Conservation (phyloP, 192 early-diverging fungal genomes). For the Chytriomyces sp. region DNA sequence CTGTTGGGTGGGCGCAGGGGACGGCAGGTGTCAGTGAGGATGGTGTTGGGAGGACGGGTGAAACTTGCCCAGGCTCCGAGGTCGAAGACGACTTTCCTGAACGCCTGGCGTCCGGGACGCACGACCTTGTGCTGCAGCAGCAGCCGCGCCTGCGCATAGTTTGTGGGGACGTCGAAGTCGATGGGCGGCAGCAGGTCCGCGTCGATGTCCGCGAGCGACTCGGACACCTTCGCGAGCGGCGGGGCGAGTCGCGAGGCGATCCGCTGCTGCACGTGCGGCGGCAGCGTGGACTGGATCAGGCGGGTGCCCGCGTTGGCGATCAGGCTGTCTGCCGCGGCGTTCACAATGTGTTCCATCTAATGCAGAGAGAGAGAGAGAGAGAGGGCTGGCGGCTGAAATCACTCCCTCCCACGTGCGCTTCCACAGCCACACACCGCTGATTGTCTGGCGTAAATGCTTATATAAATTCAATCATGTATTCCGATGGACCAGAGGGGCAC, state of each 20-base stretch:
- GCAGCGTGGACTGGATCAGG: conserved; percentile 17
- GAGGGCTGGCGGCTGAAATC: too few species aligned
- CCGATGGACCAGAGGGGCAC: too few species aligned
- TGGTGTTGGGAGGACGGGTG: background rate
- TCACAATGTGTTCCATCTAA: conserved; percentile 1
- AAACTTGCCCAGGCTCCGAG: conserved; percentile 23
- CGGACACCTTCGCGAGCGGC: background rate
- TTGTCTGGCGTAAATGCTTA: too few species aligned
- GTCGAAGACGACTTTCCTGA: conserved; percentile 12
- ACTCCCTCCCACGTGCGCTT: too few species aligned
- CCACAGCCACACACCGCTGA: too few species aligned
- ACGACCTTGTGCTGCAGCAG: conserved; percentile 22
- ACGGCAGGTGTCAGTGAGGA: background rate
- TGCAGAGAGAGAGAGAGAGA: background rate
- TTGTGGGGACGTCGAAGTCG: conserved; percentile 18
- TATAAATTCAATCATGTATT: too few species aligned
- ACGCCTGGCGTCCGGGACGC: conserved; percentile 13
- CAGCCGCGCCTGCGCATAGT: conserved; percentile 18
- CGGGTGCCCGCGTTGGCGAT: conserved; percentile 12
- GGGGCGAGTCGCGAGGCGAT: conserved; percentile 20
- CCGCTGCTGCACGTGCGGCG: conserved; percentile 22
- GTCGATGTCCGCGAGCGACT: background rate
- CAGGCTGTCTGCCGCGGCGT: conserved; percentile 5
- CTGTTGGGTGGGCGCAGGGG: background rate
- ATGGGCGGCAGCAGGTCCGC: conserved; percentile 8